Base-by-base conservation (phyloP, 768 basidiomycete genomes). In the Auriscalpium orientale region DNA sequence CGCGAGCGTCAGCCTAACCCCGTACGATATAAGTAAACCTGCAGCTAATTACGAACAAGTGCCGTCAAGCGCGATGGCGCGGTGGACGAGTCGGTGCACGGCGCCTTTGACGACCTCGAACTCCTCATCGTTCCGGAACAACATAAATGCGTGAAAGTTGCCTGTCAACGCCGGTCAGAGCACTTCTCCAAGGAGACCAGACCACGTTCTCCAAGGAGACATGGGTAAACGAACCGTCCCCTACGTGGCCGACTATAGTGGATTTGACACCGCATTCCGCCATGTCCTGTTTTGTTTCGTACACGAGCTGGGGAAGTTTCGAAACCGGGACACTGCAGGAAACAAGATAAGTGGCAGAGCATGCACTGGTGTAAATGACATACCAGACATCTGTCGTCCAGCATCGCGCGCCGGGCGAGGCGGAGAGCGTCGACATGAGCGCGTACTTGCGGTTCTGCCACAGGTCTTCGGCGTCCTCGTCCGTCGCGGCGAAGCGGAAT, bases 351-450 rank as follows among this genome's bases (percentile, higher is more conserved):
- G 49, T 22, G 51, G 9, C 18, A 22, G 28, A 51, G 11, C 12
- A 16, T n/a, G n/a, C n/a, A n/a, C n/a, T n/a, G n/a, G n/a, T n/a
- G n/a, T n/a, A n/a, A n/a, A n/a, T n/a, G n/a, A 68, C 74, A 56
- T 69, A 90, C 90, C 93, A 95, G 33, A 94, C 92, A 68, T 94
- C 92, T 1, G 93, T 95, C 20, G 84, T 87, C 91, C 90, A 94
- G 58, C 81, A 83, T 43, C 79, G 80, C 16, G 74, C 71, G 10
- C 81, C 89, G 12, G 87, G 85, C 51, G 81, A 66, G 3, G 82
- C 74, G 3, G 81, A 81, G 58, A 92, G 62, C 22, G 83, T 85
- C 22, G 83, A 84, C 74, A 79, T 86, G 40, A 94, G 68, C 4
- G 89, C 87, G 64, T 90, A 86, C 70, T 95, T 95, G 47, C 94